Percentiles rank a stretch among this genome's conserved stretches.
phyloP scores from a whole-genome alignment of 1,139 yeast genomes.

The Diutina sp. region DNA sequence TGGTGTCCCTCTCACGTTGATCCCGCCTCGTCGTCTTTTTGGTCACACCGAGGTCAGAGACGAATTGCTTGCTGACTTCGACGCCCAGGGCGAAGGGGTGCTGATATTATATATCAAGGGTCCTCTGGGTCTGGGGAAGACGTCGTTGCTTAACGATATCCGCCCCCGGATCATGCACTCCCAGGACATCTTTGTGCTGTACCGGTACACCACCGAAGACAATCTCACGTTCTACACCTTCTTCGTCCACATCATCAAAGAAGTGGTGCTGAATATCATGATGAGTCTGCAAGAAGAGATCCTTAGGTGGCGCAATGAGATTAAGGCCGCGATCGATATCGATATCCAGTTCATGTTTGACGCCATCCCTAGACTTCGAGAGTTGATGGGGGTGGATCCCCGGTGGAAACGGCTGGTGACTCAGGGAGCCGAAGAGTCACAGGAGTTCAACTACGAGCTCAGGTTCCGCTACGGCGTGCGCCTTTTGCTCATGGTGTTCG shows the following conservation, averaged over 20 bases:
- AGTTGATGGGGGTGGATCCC: slow-evolving; percentile 21
- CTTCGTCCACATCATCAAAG: neutral
- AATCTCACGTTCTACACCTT: neutral
- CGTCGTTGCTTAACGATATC: slow-evolving; percentile 30
- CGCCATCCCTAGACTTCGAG: slow-evolving; percentile 32
- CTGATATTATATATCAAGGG: slow-evolving; percentile 28
- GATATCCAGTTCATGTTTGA: slow-evolving; percentile 31
- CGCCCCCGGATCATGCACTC: slow-evolving; percentile 7
- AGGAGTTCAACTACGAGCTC: slow-evolving; percentile 20
- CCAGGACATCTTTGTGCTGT: neutral
- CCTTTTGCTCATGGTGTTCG: slow-evolving; percentile 27
- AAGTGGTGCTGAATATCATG: neutral
- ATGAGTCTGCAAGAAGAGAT: slow-evolving; percentile 12
- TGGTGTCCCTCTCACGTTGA: neutral
- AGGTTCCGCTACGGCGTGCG: slow-evolving; percentile 32
- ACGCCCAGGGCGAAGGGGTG: slow-evolving; percentile 8
- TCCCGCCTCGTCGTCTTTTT: neutral
- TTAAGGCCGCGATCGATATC: slow-evolving; percentile 25
- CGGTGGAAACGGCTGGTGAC: neutral
- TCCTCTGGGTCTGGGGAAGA: slow-evolving; percentile 36
- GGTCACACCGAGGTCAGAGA: neutral
- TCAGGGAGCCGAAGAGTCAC: slow-evolving; percentile 7
- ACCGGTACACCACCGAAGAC: neutral
- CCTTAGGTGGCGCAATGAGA: slow-evolving; percentile 28
- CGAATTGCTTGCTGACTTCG: neutral